A percentile compares a stretch with the other conserved stretches of the same genome.
Conservation (phyloP, 306 rosid species). For the Rosa persica region DNA sequence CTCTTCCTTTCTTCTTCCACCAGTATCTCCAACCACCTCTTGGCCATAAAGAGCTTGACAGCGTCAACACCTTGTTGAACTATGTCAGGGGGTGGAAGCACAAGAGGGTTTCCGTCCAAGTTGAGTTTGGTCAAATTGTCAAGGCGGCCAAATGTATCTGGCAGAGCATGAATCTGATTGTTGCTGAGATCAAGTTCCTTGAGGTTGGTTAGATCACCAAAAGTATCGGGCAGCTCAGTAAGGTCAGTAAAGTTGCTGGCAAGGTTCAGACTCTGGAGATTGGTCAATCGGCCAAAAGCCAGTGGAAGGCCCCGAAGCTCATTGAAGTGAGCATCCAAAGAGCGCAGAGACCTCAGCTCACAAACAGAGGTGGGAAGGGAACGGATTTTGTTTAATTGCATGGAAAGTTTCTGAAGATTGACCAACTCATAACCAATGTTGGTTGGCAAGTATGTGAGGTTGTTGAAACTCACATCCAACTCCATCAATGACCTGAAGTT, state of each 20-base stretch:
- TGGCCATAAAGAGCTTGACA: constrained; percentile 65
- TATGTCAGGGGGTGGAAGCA: constrained; percentile 70
- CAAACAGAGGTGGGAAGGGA: constrained; percentile 82
- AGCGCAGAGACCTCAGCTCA: constrained; percentile 72
- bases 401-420: constrained; percentile 57
- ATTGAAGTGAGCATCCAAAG: constrained; percentile 90
- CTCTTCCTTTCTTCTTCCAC: constrained; percentile 74
- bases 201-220: constrained; percentile 80
- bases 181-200: constrained; percentile 91
- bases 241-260: constrained; percentile 86
- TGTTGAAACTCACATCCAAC: constrained; percentile 86
- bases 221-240: constrained; percentile 71
- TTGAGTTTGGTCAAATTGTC: constrained; percentile 70
- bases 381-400: constrained; percentile 81
- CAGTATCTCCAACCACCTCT: constrained; percentile 79
- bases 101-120: constrained; percentile 87
- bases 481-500: constrained; percentile 86
- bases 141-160: constrained; percentile 88
- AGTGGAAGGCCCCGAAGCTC: constrained; percentile 83
- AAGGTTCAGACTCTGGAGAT: constrained; percentile 64
- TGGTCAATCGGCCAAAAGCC: constrained; percentile 65
- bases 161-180: constrained; percentile 86
- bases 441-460: constrained; percentile 88
- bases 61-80: constrained; percentile 71
- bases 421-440: constrained; percentile 75